A percentile compares a stretch with the other conserved stretches of the same genome.
Evolutionary conservation across 441 rosid genomes (phyloP).

Genomic region (Brassica hybrid): DNA sequence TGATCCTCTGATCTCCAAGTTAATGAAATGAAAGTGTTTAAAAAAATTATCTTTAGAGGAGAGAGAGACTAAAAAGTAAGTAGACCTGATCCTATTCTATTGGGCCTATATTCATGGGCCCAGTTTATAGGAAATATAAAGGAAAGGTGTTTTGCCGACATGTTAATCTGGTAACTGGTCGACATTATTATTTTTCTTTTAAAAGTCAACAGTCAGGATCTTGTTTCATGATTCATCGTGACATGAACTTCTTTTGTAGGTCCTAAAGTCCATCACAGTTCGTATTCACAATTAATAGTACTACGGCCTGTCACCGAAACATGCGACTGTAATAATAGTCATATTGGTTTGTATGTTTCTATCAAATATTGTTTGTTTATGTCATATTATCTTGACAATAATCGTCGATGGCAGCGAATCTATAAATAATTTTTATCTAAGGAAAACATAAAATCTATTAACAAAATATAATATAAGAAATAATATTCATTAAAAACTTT

Average conservation of each 20-base stretch:
- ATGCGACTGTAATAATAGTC: background rate
- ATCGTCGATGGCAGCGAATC: too few species aligned
- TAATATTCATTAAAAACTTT: too few species aligned
- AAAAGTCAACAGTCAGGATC: conserved; percentile 8
- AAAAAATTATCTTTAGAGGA: background rate
- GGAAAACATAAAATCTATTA: too few species aligned
- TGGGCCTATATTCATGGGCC: conserved; percentile 14
- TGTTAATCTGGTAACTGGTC: background rate
- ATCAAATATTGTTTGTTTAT: background rate
- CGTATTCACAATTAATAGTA: background rate
- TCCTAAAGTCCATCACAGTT: background rate
- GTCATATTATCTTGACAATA: background rate
- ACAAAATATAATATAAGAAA: too few species aligned
- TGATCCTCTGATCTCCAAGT: too few species aligned
- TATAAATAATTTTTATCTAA: too few species aligned
- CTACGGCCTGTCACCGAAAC: background rate
- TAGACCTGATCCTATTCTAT: background rate
- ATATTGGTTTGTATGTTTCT: too few species aligned
- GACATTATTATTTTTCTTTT: background rate
- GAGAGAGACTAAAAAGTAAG: background rate
- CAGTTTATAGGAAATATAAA: background rate
- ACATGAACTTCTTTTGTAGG: conserved; percentile 16
- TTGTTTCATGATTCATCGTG: conserved; percentile 4
- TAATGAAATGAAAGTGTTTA: too few species aligned
- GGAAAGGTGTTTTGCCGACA: conserved; percentile 7